Evolutionary conservation across 1,284 basidiomycete genomes (phyloP), one percentile per base, ranked within the genome.

Genomic region (Marasmius sp.): DNA sequence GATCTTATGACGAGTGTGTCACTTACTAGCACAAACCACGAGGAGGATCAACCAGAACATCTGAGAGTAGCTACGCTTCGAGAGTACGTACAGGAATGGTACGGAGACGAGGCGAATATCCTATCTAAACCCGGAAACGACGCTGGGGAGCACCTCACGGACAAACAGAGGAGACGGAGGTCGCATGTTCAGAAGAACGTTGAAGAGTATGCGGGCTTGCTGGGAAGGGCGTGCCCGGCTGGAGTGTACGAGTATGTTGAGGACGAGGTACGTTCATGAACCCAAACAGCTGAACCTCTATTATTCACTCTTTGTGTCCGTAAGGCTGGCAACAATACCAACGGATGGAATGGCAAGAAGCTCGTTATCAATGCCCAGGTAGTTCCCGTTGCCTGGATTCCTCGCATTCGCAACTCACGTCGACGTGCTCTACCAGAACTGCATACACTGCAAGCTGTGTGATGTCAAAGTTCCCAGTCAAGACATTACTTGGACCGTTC

Each of bases 201-300:
- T 0, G 80, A 80, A 18, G 86, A 93, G 67, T 99, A 88, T 72
- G 97, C 91, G 1, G 95, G 95, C 16, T 78, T 98, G 34, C 82
- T 99, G 27, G 93, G 91, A 1, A 83, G 90, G 8, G 96, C 91
- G 16, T 99, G 97, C 76, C 97, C 97, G 0, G 97, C 97, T 0
- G 94, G 89, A 3, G 97, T 99, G 36, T 99, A 99, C 76, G 97
- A 99, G 79, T 99, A 99, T 72, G 91, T 97, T 14, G 90, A 89
- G n/a, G 89, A 85, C 43, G 85, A 84, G 65, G 78, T 68, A 65
- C 22, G 60, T 60, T 57, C 12, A 16, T 34, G 3, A 12, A 12
- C 37, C 50, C n/a, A 33, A 18, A 11, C 48, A 9, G 34, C 27
- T 10, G 16, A 16, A 8, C 6, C 18, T 39, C 11, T 48, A n/a